Percentiles rank a stretch among this genome's conserved stretches.
Evolutionary conservation across 2,329 filamentous ascomycete species (phyloP).

Genomic region (Pseudogymnoascus sp.): DNA sequence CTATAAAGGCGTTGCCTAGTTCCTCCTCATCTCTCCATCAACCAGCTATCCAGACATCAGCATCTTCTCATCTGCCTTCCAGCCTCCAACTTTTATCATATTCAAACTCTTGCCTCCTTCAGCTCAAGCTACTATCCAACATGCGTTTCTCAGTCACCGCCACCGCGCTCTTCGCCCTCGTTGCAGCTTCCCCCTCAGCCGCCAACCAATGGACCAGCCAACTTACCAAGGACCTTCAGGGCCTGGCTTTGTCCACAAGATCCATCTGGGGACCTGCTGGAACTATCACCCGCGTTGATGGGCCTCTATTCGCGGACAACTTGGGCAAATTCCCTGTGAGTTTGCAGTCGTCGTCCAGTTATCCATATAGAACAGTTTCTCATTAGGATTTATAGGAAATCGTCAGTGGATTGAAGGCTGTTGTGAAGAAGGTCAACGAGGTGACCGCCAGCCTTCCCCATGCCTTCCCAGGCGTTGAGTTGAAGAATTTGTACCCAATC

Average conservation of each 20-base stretch:
- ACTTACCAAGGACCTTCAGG: background rate
- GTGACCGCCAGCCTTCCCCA: background rate
- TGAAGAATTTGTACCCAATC: conserved; percentile 1
- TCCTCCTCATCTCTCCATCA: background rate
- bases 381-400: background rate
- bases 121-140: background rate
- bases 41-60: background rate
- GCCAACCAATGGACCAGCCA: background rate
- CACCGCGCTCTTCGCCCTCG: background rate
- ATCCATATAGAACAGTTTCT: background rate
- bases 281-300: background rate
- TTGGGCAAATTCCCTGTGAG: background rate
- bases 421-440: background rate
- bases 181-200: background rate
- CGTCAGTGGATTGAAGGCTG: background rate
- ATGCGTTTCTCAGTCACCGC: conserved; percentile 1
- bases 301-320: background rate
- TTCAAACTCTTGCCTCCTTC: background rate
- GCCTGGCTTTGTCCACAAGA: background rate
- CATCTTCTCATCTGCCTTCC: background rate
- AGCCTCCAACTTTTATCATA: background rate
- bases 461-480: background rate
- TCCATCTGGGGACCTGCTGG: background rate
- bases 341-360: background rate
- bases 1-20: background rate